Evolutionary conservation across 129 eudicot species (phyloP), one percentile per base, ranked within the genome.

Genomic region (Oenanthe sinensis): DNA sequence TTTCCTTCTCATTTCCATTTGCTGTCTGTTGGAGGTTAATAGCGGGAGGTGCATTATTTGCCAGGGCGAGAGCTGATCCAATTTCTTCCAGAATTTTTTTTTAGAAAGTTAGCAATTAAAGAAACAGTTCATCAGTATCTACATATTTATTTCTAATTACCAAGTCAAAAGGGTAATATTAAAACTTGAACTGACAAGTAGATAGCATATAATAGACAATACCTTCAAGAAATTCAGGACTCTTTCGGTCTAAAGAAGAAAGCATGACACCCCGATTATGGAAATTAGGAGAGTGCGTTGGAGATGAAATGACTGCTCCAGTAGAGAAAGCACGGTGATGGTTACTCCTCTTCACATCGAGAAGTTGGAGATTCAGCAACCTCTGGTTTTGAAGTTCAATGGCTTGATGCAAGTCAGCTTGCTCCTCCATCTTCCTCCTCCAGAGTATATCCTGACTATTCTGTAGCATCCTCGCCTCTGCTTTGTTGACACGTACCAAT

Each of bases 371-470:
- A 84, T 83, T 86, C 90, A 92, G 89, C 79, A 92, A 76, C 82
- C 96, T 83, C 75, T 91, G 84, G 62, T 88, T 85, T 71, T 92
- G 96, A 26, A 92, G 84, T 74, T 92, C 96, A 49, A 92, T 81
- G 0, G 97, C 95, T 58, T 90, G 96, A 48, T 92, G 93, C 62
- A 92, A 73, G 69, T 92, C 96, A 0, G 93, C 96, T 54, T 92
- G 93, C 79, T 92, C 96, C 77, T 92, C 97, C 84, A 90, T 62
- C 80, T 90, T 92, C 43, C 90, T 88, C 79, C 89, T 83, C 89
- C 90, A 87, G 71, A 90, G 80, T 77, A 92, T 60, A 78, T 92
- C 93, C 16, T 88, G 96, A 36, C 85, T 55, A 71, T 85, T 89
- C 79, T 78, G 84, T 68, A 90, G 68, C 93, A 92, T 88, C 81